Conservation (phyloP, 83 land plant genomes). For the Isoetes engelmannii region DNA sequence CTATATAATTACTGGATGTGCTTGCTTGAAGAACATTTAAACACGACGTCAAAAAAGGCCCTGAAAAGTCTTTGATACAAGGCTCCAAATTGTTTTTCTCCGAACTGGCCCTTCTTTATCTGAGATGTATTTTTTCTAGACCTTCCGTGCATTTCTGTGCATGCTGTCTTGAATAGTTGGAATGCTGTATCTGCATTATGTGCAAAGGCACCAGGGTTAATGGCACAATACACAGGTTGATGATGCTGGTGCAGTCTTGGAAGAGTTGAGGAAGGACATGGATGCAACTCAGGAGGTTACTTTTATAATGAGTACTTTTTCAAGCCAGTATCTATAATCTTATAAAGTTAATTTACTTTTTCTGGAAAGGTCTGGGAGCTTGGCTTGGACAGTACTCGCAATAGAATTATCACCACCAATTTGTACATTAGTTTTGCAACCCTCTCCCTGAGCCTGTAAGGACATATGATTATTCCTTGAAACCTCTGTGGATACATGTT, state of each 20-base stretch:
- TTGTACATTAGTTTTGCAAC: slow-evolving; percentile 34
- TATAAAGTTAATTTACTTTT: not conserved
- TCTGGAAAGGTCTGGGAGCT: slow-evolving; percentile 36
- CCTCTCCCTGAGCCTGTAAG: slow-evolving; percentile 30
- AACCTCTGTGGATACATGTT: not conserved
- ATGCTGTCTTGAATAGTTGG: too few relatives aligned
- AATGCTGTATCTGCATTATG: too few relatives aligned
- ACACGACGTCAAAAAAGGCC: too few relatives aligned
- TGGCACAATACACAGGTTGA: slow-evolving; percentile 18
- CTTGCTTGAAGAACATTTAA: too few relatives aligned
- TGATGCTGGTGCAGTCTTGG: slow-evolving; percentile 42
- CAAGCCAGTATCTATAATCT: not conserved
- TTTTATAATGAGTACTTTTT: not conserved
- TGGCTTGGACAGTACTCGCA: slow-evolving; percentile 39
- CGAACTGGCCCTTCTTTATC: not conserved
- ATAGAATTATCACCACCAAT: slow-evolving; percentile 31
- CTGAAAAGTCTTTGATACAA: not conserved
- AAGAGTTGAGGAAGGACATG: slow-evolving; percentile 39
- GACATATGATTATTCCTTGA: not conserved
- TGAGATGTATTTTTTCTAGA: not conserved
- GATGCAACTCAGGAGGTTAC: slow-evolving; percentile 32
- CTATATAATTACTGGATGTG: too few relatives aligned
- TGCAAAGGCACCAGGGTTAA: too few relatives aligned
- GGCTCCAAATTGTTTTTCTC: not conserved
- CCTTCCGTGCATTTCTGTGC: too few relatives aligned